Base-by-base conservation (phyloP, 1,284 basidiomycete species). In the Malassezia pachydermatis region DNA sequence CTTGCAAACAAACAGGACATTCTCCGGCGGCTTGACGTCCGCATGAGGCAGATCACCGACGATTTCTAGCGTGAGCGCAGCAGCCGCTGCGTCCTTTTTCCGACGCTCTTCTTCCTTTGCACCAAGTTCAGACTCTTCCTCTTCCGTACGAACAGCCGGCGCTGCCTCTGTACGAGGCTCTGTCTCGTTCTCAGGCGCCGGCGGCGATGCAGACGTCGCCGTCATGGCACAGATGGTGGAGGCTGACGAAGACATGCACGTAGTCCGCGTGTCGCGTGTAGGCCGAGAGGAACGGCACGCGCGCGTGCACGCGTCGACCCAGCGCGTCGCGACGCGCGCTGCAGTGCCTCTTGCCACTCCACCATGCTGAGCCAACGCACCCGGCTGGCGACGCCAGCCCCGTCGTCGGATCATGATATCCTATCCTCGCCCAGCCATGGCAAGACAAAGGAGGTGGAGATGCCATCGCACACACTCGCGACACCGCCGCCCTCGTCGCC, bases 1-100 rank as follows among this genome's bases (percentile, higher is more conserved):
- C 72, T 98, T 96, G 82, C 92, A 96, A 16, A 98, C 90, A 73
- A 99, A 99, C 11, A 99, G 75, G 33, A 98, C 89, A 73, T 98
- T 98, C 74, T 99, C 92, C 0, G 92, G 92, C 0, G 94, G 94
- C 34, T 89, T 81, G 34, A 99, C 88, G 64, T 95, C 92, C 16
- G 92, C 94, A 67, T 98, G 96, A 0, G 94, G 94, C 45, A 98
- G 76, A 73, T 99, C 94, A 39, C 92, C 92, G 51, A 98, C 92
- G 88, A 99, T 98, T 73, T 99, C 94, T 41, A 99, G 80, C 2
- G 94, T 98, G 11, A 99, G 76, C 0, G 92, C 94, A 32, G 88
- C 88, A 0, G 90, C 88, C 2, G 81, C 81, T 0, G 92, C 90
- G 0, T 89, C 89, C 50, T 84, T 83, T 69, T 82, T 79, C 10